Conservation (phyloP, 805 yeast species). For the Ogataea philodendri region DNA sequence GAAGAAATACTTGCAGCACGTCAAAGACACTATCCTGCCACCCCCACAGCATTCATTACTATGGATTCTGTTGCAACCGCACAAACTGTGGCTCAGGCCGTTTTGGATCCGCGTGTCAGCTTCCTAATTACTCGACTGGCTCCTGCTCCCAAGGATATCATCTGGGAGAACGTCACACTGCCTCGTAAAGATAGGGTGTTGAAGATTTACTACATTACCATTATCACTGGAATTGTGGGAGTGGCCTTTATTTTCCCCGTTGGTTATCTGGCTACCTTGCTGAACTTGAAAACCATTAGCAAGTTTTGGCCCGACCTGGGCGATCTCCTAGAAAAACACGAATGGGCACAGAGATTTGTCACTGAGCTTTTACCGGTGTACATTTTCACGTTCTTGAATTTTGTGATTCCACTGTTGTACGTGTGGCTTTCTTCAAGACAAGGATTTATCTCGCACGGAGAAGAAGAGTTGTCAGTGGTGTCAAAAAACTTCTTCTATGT, state of each 20-base stretch:
- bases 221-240: constrained; percentile 65
- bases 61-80: constrained; percentile 95
- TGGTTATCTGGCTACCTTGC: constrained; percentile 75
- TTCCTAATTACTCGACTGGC: constrained; percentile 80
- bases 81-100: constrained; percentile 95
- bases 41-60: constrained; percentile 90
- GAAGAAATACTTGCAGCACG: constrained; percentile 66
- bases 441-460: constrained; percentile 89
- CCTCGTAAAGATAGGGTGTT: constrained; percentile 69
- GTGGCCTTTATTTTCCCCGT: constrained; percentile 80
- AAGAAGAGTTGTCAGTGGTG: constrained; percentile 85
- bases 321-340: constrained; percentile 55
- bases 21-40: constrained; percentile 67
- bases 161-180: constrained; percentile 87
- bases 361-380: constrained; percentile 91
- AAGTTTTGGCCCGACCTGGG: constrained; percentile 85
- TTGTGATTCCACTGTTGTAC: constrained; percentile 80
- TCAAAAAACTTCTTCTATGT: constrained; percentile 92
- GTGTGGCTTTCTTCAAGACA: constrained; percentile 80
- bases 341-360: constrained; percentile 74
- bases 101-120: constrained; percentile 84
- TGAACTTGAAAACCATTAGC: constrained; percentile 74
- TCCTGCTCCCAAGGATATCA: constrained; percentile 94
- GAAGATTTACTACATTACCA: constrained; percentile 62
- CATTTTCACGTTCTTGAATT: constrained; percentile 80